Evolutionary conservation across 352 stramenopile species (phyloP).

Genomic region (Globisporangium nagaii): DNA sequence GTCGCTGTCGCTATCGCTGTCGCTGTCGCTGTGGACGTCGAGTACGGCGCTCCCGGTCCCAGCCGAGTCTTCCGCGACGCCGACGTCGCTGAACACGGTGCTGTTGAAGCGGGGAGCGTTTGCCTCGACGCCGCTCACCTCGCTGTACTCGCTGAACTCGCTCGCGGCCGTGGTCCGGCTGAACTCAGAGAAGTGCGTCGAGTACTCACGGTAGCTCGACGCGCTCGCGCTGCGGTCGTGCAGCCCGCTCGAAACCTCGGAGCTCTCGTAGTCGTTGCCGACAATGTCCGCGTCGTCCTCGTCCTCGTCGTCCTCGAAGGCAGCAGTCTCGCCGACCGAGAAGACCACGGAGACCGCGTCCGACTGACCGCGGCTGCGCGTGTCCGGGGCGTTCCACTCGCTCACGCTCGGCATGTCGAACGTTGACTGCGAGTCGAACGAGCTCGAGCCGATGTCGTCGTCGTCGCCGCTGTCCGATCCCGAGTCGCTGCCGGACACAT

Average conservation of each 20-base stretch:
- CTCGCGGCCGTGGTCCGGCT: slow-evolving; percentile 10
- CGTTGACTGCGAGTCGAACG: slow-evolving; percentile 18
- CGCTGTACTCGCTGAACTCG: slow-evolving; percentile 18
- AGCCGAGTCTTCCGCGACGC: not conserved
- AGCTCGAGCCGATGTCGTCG: slow-evolving; percentile 13
- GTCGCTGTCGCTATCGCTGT: slow-evolving; percentile 7
- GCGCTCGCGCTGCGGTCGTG: slow-evolving; percentile 7
- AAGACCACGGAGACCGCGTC: slow-evolving; percentile 3
- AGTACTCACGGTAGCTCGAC: slow-evolving; percentile 11
- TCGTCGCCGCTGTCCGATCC: slow-evolving; percentile 31
- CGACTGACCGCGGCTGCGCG: slow-evolving; percentile 9
- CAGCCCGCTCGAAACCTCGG: slow-evolving; percentile 3
- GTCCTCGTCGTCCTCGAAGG: not conserved
- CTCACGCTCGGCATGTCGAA: slow-evolving; percentile 32
- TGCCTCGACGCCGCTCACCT: not conserved
- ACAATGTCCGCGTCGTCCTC: too few species aligned
- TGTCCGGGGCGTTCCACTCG: slow-evolving; percentile 18
- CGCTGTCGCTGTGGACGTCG: slow-evolving; percentile 14
- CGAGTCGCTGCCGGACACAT: slow-evolving; percentile 24
- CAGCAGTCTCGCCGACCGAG: slow-evolving; percentile 1
- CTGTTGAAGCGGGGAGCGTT: slow-evolving; percentile 26
- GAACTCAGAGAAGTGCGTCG: slow-evolving; percentile 12
- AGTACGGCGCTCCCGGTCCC: not conserved
- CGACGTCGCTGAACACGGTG: slow-evolving; percentile 28
- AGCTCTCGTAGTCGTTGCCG: not conserved